A percentile compares a stretch with the other conserved stretches of the same genome.
These are phyloP conservation scores for Daldinia sp. DNA, from an alignment of 2,329 filamentous ascomycete genomes.

Conservation along the genomic window DNA sequence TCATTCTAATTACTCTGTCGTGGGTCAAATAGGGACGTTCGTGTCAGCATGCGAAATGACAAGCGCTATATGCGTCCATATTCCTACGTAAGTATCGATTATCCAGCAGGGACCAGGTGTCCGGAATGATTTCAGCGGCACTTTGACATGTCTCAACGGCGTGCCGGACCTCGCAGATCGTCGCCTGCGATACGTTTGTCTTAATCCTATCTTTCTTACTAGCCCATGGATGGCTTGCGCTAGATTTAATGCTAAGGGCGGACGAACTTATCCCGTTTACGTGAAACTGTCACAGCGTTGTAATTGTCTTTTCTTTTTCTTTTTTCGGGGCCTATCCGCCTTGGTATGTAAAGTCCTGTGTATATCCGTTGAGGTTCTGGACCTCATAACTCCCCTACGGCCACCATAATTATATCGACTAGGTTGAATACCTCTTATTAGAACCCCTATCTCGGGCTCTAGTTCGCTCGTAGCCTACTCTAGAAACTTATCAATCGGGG, in stretches of 20 bases:
- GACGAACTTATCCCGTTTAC: slow-evolving; percentile 13
- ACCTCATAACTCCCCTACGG: slow-evolving; percentile 22
- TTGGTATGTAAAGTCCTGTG: not conserved
- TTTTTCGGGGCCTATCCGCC: slow-evolving; percentile 5
- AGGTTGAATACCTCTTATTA: not conserved
- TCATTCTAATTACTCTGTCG: not conserved
- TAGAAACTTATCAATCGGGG: not conserved
- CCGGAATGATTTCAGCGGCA: slow-evolving; percentile 29
- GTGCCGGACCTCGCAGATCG: slow-evolving; percentile 24
- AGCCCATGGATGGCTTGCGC: slow-evolving; percentile 8
- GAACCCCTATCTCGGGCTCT: not conserved
- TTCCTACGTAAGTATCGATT: slow-evolving; percentile 4
- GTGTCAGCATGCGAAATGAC: slow-evolving; percentile 12
- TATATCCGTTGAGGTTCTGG: slow-evolving; percentile 24
- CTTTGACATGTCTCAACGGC: slow-evolving; percentile 29
- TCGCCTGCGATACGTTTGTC: slow-evolving; percentile 6
- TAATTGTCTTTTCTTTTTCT: slow-evolving; percentile 12
- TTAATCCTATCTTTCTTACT: slow-evolving; percentile 6
- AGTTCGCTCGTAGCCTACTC: not conserved
- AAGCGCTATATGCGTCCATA: not conserved
- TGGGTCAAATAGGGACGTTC: not conserved
- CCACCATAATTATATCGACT: not conserved
- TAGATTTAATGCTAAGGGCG: slow-evolving; percentile 3
- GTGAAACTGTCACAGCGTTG: slow-evolving; percentile 20
- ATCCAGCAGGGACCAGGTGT: slow-evolving; percentile 25